A percentile compares a stretch with the other conserved stretches of the same genome.
These are phyloP conservation scores for Lasiosphaeria ovina DNA, from an alignment of 495 filamentous ascomycete genomes.

Conservation along the genomic window DNA sequence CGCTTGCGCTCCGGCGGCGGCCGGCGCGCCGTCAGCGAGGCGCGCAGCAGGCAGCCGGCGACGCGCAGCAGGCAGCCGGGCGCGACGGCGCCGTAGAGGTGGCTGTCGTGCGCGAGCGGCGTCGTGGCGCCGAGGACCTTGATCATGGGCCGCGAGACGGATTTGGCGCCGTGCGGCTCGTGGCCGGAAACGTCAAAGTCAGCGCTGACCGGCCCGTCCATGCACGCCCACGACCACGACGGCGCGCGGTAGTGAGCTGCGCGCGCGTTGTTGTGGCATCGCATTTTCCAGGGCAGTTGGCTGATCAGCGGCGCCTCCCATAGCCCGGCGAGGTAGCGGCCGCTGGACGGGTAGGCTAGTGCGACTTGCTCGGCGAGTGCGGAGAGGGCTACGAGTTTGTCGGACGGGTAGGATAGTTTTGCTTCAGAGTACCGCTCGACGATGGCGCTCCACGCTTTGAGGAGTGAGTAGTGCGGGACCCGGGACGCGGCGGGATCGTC, in stretches of 20 bases:
- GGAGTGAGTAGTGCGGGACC: background rate
- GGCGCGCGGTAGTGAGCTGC: background rate
- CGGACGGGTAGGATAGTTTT: background rate
- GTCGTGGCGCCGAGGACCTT: background rate
- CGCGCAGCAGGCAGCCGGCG: background rate
- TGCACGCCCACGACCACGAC: background rate
- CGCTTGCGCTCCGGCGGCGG: background rate
- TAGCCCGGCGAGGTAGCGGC: background rate
- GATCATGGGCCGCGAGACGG: background rate
- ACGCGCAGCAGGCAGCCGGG: background rate
- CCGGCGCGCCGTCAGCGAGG: background rate
- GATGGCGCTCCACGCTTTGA: background rate
- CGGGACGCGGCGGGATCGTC: background rate
- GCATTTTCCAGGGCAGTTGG: background rate
- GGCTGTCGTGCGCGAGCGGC: background rate
- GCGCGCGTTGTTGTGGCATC: background rate
- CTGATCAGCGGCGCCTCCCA: background rate
- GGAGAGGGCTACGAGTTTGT: constrained; percentile 1
- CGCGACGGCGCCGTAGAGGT: background rate
- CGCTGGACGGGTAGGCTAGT: background rate
- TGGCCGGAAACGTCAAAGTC: background rate
- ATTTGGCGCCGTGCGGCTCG: background rate
- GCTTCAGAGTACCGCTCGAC: background rate
- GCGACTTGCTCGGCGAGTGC: background rate
- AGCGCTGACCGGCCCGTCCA: background rate